Evolutionary conservation across 257 asterid genomes (phyloP).

Genomic region (Haberlea rhodopensis): DNA sequence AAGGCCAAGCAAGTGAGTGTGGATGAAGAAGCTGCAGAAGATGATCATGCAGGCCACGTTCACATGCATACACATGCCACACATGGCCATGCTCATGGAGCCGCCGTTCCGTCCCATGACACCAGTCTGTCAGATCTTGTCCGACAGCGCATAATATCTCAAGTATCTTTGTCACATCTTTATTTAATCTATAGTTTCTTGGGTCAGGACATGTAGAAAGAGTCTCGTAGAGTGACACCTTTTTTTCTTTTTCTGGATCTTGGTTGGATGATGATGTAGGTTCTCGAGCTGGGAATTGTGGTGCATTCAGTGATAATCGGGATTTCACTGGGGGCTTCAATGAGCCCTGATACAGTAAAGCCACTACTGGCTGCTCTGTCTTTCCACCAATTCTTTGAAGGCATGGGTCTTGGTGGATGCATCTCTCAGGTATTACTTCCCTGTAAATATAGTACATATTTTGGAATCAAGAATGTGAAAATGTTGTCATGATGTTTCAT

Average conservation of each 20-base stretch:
- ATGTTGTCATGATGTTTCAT: conserved; percentile 42
- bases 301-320: conserved; percentile 66
- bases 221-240: not conserved
- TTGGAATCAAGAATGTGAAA: conserved; percentile 28
- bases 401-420: conserved; percentile 75
- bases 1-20: conserved; percentile 22
- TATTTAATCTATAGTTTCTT: conserved; percentile 36
- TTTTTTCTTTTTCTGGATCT: conserved; percentile 27
- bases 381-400: conserved; percentile 65
- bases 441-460: conserved; percentile 16
- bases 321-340: conserved; percentile 52
- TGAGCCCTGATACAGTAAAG: conserved; percentile 38
- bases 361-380: conserved; percentile 53
- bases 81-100: conserved; percentile 35
- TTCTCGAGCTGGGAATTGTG: conserved; percentile 56
- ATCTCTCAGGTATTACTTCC: conserved; percentile 43
- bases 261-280: conserved; percentile 33
- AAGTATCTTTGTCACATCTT: conserved; percentile 29
- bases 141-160: conserved; percentile 59
- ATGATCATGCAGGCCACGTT: conserved; percentile 25
- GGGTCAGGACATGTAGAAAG: conserved; percentile 7
- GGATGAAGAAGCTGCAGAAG: conserved; percentile 29
- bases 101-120: conserved; percentile 14
- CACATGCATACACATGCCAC: conserved; percentile 32
- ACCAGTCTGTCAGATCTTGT: conserved; percentile 30